Base-by-base conservation (phyloP, 805 yeast species). In the Danielia reshetovae region DNA sequence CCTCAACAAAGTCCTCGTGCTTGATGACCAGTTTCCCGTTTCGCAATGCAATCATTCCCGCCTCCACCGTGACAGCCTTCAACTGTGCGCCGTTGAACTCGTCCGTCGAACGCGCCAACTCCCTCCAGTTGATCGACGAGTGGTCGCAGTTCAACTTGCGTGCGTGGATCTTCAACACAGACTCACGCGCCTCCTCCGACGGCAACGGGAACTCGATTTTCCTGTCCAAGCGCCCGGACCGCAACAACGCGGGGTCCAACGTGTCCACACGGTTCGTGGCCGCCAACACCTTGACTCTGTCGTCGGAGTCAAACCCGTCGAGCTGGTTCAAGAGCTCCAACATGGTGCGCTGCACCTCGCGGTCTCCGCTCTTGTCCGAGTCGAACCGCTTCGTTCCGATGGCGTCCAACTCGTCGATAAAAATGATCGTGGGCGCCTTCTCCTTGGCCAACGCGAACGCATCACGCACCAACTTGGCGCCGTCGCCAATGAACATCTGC, bases 21-120 rank as follows among this genome's bases (percentile, higher is more conserved):
- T 86, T 85, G 36, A 93, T 89, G 48, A 81, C 75, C 27, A 83
- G 76, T 64, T 93, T 95, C 12, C 96, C 97, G 52, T 86, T 87
- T 67, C 98, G 79, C 57, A 93, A 72, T 2, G 98, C 99, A 65
- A 93, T 93, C 99, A 93, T 93, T 57, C 99, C 99, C 5, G 99
- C 98, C 62, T 93, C 99, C 15, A 93, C 98, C 6, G 97, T 89
- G 27, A 93, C 99, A 2, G 98, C 98, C 68, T 93, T 93, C 59
- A 93, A 72, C 65, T 93, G 98, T 1, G 99, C 99, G 57, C 99
- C 99, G 56, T 93, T 93, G 63, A 93, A 93, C 65, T 93, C 99
- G 61, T 93, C 98, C 0, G 98, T 93, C 6, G 96, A 85, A 59
- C 98, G 77, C 4, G 99, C 97, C 57, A 93, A 76, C 68, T 93